Conservation (phyloP, 495 filamentous ascomycete species). For the Clavariopsis aquatica region DNA sequence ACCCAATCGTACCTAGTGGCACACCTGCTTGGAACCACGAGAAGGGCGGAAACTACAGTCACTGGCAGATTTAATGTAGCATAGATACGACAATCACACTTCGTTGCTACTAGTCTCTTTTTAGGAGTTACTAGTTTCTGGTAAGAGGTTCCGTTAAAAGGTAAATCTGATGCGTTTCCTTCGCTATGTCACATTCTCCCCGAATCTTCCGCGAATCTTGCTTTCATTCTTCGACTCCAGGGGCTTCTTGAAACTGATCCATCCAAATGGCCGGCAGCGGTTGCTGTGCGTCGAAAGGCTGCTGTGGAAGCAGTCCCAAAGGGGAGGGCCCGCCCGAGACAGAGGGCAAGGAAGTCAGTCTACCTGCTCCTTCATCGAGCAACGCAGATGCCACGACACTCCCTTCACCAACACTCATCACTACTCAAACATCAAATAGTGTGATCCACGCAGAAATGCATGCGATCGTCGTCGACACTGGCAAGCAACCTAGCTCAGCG, state of each 20-base stretch:
- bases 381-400: neutral
- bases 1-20: neutral
- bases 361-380: neutral
- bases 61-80: neutral
- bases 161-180: neutral
- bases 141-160: too few relatives aligned
- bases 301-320: neutral
- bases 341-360: neutral
- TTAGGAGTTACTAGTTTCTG: neutral
- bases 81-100: neutral
- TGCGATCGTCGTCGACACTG: neutral
- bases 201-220: neutral
- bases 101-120: neutral
- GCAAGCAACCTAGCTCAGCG: neutral
- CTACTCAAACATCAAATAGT: constrained; percentile 11
- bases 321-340: neutral
- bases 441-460: neutral
- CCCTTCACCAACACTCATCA: constrained; percentile 6
- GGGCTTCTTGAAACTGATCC: neutral
- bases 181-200: neutral
- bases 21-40: neutral
- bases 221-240: neutral
- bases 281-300: constrained; percentile 6
- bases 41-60: neutral
- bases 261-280: neutral